Evolutionary conservation across 73 alveolate genomes (phyloP).

Genomic region (Paramecium sonneborni): DNA sequence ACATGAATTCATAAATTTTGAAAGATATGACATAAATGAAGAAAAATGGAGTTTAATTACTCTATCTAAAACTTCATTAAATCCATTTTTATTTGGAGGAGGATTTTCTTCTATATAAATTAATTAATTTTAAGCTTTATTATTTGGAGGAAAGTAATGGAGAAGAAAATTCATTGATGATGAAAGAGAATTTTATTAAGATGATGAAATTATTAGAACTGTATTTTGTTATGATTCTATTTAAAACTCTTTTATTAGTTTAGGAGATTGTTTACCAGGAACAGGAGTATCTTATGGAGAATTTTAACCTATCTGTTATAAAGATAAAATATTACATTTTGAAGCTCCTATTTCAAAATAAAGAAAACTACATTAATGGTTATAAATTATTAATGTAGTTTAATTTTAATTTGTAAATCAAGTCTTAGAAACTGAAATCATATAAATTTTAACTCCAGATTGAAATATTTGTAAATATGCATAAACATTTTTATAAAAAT

Average conservation of each 20-base stretch:
- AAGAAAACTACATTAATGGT: neutral
- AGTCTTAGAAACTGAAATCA: too few relatives aligned
- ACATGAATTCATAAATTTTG: neutral
- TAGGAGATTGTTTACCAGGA: conserved; percentile 36
- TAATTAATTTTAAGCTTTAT: neutral
- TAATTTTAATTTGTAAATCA: neutral
- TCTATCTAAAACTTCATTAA: neutral
- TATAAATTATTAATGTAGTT: neutral
- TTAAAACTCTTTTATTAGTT: neutral
- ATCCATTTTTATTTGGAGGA: neutral
- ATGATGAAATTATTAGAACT: neutral
- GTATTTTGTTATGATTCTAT: neutral
- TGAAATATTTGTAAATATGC: too few relatives aligned
- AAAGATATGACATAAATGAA: neutral
- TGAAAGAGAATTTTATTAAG: neutral
- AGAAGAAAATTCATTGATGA: neutral
- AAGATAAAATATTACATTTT: neutral
- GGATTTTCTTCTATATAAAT: neutral
- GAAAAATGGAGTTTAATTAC: neutral
- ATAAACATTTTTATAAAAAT: too few relatives aligned
- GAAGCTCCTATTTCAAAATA: conserved; percentile 3
- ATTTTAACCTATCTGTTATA: neutral
- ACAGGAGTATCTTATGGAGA: conserved; percentile 33
- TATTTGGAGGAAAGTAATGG: conserved; percentile 24
- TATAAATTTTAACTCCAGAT: too few relatives aligned